Conservation (phyloP, 352 stramenopile genomes). For the Peronospora farinosa region DNA sequence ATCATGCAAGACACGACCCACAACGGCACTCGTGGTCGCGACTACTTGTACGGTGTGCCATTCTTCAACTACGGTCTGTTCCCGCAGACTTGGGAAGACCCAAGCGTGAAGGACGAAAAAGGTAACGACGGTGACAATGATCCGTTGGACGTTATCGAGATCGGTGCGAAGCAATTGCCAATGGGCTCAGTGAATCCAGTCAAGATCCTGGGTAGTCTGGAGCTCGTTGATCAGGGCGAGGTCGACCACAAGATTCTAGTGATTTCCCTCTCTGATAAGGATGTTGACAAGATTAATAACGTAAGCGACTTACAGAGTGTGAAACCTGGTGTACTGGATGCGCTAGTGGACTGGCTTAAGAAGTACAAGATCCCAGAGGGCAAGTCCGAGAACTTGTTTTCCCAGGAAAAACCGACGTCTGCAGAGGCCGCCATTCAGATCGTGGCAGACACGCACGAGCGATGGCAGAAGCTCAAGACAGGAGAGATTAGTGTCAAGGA, state of each 20-base stretch:
- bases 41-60: constrained; percentile 94
- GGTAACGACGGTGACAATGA: constrained; percentile 97
- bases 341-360: constrained; percentile 94
- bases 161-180: constrained; percentile 84
- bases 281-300: constrained; percentile 78
- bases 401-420: constrained; percentile 58
- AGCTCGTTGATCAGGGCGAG: constrained; percentile 98
- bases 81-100: constrained; percentile 99
- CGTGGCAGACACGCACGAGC: constrained; percentile 55
- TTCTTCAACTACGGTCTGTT: constrained; percentile 99
- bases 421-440: constrained; percentile 55
- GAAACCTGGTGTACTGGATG: constrained; percentile 88
- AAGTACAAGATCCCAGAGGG: constrained; percentile 98
- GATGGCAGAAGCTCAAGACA: constrained; percentile 65
- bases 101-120: constrained; percentile 67
- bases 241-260: constrained; percentile 98
- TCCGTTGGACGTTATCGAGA: constrained; percentile 98
- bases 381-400: constrained; percentile 92
- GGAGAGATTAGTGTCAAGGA: constrained; percentile 58
- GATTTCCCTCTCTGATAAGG: constrained; percentile 86
- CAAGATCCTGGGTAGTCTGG: constrained; percentile 94
- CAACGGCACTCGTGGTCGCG: constrained; percentile 88
- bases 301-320: constrained; percentile 88
- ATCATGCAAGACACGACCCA: constrained; percentile 99
- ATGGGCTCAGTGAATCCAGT: constrained; percentile 96